Percentiles rank a stretch among this genome's conserved stretches.
These are phyloP conservation scores for Punctularia strigosozonata DNA, from an alignment of 768 basidiomycete species.

Conservation along the genomic window DNA sequence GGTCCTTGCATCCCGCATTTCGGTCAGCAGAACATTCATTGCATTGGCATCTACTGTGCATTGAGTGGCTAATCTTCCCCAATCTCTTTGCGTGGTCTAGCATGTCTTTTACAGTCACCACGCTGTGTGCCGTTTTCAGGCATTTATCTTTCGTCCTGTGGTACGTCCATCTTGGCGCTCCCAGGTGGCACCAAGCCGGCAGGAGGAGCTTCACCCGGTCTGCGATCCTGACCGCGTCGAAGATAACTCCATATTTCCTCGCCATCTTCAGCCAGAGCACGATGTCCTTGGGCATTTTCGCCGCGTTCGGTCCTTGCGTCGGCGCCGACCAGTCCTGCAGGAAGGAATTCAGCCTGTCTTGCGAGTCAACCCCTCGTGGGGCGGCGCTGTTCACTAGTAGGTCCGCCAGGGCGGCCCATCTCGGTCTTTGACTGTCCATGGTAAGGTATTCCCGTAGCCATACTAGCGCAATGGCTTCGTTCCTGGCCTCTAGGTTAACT, in stretches of 20 bases:
- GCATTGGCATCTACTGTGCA: too few species aligned
- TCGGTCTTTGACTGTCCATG: too few species aligned
- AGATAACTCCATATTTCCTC: background rate
- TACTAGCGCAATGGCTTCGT: conserved; percentile 1
- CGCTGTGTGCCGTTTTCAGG: background rate
- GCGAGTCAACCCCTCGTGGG: background rate
- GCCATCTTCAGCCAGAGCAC: background rate
- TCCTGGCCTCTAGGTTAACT: conserved; percentile 4
- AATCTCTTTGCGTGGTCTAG: background rate
- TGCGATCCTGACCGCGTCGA: background rate
- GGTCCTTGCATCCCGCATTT: background rate
- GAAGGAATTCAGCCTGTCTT: background rate
- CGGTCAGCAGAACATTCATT: background rate
- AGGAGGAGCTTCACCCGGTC: background rate
- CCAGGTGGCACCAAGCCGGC: background rate
- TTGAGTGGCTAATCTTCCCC: too few species aligned
- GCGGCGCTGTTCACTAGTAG: background rate
- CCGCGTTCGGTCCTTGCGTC: background rate
- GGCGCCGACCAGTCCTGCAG: background rate
- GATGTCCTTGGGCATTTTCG: background rate
- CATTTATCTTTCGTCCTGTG: background rate
- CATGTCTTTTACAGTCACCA: background rate
- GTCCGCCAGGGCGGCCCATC: background rate
- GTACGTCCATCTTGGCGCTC: background rate
- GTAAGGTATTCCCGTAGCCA: background rate